Base-by-base conservation (phyloP, 371 early-diverging fungal species). In the Chytridium lagenaria region DNA sequence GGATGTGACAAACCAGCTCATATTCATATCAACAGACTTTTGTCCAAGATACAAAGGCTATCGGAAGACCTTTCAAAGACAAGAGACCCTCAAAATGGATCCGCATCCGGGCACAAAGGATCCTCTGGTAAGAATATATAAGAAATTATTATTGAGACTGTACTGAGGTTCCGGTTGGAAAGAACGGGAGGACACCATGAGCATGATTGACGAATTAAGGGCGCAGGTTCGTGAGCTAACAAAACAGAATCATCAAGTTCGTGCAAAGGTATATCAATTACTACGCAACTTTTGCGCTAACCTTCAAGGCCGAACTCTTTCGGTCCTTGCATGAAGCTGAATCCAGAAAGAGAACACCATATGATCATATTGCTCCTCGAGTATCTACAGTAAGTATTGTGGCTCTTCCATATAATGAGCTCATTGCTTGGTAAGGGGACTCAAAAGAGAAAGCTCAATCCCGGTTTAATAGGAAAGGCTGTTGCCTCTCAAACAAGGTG, bases 351-450 rank as follows among this genome's bases (percentile, higher is more conserved):
- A 61, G 80, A 23, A 76, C 78, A 0, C 79, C 80, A n/a, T 85
- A 83, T 59, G 81, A 82, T 50, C 86, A 85, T 69, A 83, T 85
- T 37, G 81, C 84, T 12, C 84, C 86, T 0, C 70, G 86, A n/a
- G 77, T 84, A 63, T 66, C 80, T 37, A 77, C 80, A 30, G 85
- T 83, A 71, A 19, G 75, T 51, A 33, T 28, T 30, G 26, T 57
- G 26, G n/a, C 30, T 26, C 7, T 57, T 57, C 30, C 57, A 7
- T 63, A 12, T 63, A 36, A 63, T 12, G 10, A 63, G 16, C 12
- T 7, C 63, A 3, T 31, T 31, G 34, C 63, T 36, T 40, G 3
- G 26, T 44, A 5, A 44, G 66, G 66, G 66, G 12, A 5, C 16
- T 28, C 66, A 66, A 66, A 66, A 66, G 28, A 15, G 63, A 37